Conservation (phyloP, 1,284 basidiomycete genomes). For the Afroboletus lepidellus region DNA sequence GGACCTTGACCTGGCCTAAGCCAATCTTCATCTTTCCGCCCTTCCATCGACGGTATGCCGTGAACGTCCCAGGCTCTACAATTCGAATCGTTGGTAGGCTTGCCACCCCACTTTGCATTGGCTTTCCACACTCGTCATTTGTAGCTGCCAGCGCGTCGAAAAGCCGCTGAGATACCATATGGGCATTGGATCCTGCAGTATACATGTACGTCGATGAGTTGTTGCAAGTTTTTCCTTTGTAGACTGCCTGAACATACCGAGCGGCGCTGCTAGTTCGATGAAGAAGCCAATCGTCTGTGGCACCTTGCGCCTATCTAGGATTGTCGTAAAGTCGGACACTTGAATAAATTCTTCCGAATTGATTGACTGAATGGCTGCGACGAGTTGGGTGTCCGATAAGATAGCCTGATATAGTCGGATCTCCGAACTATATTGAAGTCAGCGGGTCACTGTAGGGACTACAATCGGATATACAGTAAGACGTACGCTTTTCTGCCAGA, state of each 20-base stretch:
- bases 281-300: slow-evolving; percentile 7
- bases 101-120: neutral
- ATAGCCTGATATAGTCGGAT: too few relatives aligned
- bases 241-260: neutral
- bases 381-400: too few relatives aligned
- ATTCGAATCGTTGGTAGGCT: neutral
- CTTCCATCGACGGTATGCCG: slow-evolving; percentile 7
- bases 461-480: too few relatives aligned
- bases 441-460: too few relatives aligned
- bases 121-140: neutral
- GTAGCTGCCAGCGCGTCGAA: slow-evolving; percentile 1
- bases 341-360: too few relatives aligned
- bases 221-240: neutral
- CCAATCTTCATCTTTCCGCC: slow-evolving; percentile 3
- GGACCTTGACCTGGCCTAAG: slow-evolving; percentile 13
- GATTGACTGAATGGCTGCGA: too few relatives aligned
- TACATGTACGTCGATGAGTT: neutral
- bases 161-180: neutral
- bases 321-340: slow-evolving; percentile 7
- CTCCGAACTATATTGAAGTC: slow-evolving; percentile 1
- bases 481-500: slow-evolving; percentile 14
- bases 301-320: slow-evolving; percentile 9
- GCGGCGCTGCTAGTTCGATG: slow-evolving; percentile 1
- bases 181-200: neutral
- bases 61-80: neutral